Percentiles rank a stretch among this genome's conserved stretches.
Evolutionary conservation across 192 early-diverging fungal species (phyloP).

Genomic region (Coemansia sp.): DNA sequence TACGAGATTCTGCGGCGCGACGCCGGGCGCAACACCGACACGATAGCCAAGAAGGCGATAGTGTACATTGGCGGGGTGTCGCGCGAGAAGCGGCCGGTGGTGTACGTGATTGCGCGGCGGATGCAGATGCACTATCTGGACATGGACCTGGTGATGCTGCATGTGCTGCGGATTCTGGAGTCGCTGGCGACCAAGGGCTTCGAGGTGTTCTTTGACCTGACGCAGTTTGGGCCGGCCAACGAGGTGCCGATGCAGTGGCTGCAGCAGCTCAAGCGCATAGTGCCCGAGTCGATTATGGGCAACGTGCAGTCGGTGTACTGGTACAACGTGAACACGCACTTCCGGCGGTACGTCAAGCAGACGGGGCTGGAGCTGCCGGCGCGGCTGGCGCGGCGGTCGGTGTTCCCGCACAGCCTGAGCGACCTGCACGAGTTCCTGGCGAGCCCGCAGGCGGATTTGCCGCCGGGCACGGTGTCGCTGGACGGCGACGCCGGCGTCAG

Average conservation of each 20-base stretch:
- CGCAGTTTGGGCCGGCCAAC: constrained; percentile 73
- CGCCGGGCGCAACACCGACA: constrained; percentile 60
- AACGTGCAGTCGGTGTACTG: constrained; percentile 71
- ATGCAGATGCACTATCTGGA: constrained; percentile 72
- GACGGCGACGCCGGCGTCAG: constrained; percentile 66
- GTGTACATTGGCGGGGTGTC: constrained; percentile 82
- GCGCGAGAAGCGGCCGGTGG: constrained; percentile 69
- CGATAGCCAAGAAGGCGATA: constrained; percentile 63
- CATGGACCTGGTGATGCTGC: constrained; percentile 79
- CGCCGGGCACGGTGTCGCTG: constrained; percentile 68
- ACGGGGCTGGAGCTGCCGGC: constrained; percentile 36
- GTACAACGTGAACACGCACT: constrained; percentile 77
- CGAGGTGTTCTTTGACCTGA: constrained; percentile 80
- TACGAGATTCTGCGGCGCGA: constrained; percentile 72
- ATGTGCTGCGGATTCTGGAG: constrained; percentile 66
- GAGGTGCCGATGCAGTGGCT: constrained; percentile 78
- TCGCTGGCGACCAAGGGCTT: constrained; percentile 63
- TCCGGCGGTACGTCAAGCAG: constrained; percentile 66
- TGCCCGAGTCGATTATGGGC: constrained; percentile 60
- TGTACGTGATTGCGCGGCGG: constrained; percentile 81
- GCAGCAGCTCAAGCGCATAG: constrained; percentile 64
- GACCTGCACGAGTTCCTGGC: constrained; percentile 75
- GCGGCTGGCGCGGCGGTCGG: constrained; percentile 59
- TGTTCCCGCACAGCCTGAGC: constrained; percentile 63
- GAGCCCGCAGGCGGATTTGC: constrained; percentile 68